These are phyloP conservation scores for Alternaria tenuissima DNA, from an alignment of 2,329 filamentous ascomycete species.

Conservation along the genomic window DNA sequence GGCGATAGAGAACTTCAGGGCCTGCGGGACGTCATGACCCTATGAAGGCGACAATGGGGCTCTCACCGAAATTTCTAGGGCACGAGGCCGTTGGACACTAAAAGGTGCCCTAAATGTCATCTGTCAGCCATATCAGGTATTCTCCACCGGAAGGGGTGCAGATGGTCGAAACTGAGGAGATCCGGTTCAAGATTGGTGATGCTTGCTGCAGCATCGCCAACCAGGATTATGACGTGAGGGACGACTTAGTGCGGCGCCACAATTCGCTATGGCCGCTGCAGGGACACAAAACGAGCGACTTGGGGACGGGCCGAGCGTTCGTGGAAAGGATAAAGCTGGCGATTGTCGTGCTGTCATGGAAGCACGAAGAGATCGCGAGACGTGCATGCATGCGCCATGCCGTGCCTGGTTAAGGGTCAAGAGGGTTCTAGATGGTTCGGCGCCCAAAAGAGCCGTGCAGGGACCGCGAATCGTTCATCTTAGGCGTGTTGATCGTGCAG, in stretches of 20 bases:
- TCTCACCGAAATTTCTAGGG: conserved; percentile 31
- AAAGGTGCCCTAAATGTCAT: conserved; percentile 32
- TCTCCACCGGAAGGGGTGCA: conserved; percentile 27
- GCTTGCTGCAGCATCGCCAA: conserved; percentile 30
- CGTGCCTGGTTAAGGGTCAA: conserved; percentile 17
- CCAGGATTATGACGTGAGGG: conserved; percentile 31
- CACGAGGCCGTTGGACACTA: conserved; percentile 34
- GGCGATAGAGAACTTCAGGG: conserved; percentile 21
- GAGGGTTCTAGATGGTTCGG: conserved; percentile 26
- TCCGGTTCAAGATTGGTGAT: conserved; percentile 34
- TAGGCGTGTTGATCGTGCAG: conserved; percentile 7
- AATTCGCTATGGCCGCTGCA: conserved; percentile 31
- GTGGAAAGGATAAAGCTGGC: conserved; percentile 17
- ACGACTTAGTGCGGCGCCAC: conserved; percentile 16
- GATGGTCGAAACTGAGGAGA: conserved; percentile 38
- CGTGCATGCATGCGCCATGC: conserved; percentile 23
- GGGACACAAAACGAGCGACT: conserved; percentile 31
- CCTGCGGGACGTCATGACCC: conserved; percentile 34
- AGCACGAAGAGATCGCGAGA: conserved; percentile 38
- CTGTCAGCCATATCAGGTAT: conserved; percentile 35
- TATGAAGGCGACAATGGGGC: conserved; percentile 27
- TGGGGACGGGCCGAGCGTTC: conserved; percentile 33
- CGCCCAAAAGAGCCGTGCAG: conserved; percentile 15
- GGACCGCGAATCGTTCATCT: conserved; percentile 23
- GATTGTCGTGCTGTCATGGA: conserved; percentile 42